Evolutionary conservation across 352 stramenopile genomes (phyloP).

Genomic region (Globisporangium perplexum): DNA sequence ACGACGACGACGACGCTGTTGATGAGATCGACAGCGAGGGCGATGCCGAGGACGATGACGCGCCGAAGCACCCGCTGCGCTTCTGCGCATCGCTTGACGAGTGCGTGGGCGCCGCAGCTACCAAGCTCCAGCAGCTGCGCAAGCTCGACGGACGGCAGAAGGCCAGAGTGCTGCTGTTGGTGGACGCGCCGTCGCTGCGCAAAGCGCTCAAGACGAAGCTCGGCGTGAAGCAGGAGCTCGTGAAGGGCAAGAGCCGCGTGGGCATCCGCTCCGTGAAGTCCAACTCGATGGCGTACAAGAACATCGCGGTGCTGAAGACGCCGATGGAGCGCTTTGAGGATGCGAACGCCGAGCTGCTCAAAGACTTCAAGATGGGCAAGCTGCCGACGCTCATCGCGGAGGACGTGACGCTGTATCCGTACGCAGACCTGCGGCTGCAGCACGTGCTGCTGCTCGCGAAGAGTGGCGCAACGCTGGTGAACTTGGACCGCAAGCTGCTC

Average conservation of each 20-base stretch:
- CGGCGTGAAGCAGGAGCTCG: constrained; percentile 40
- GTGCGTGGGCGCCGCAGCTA: constrained; percentile 27
- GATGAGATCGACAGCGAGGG: constrained; percentile 16
- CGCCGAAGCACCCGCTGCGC: constrained; percentile 27
- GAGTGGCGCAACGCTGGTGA: constrained; percentile 26
- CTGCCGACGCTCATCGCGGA: constrained; percentile 55
- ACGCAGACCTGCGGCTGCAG: constrained; percentile 40
- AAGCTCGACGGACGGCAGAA: constrained; percentile 57
- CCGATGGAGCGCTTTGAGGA: constrained; percentile 63
- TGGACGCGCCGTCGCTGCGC: constrained; percentile 41
- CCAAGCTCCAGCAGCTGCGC: constrained; percentile 46
- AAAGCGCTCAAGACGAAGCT: constrained; percentile 62
- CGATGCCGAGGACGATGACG: constrained; percentile 11
- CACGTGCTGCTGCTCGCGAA: constrained; percentile 65
- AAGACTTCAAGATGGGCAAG: constrained; percentile 56
- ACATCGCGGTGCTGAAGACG: constrained; percentile 64
- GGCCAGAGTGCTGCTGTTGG: constrained; percentile 57
- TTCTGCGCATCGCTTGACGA: constrained; percentile 49
- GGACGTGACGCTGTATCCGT: constrained; percentile 62
- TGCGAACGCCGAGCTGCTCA: constrained; percentile 50
- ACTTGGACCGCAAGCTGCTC: constrained; percentile 43
- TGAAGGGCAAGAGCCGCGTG: constrained; percentile 48
- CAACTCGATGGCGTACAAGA: constrained; percentile 43
- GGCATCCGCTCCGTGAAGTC: constrained; percentile 62
- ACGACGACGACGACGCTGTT: constrained; percentile 11